Evolutionary conservation across 371 early-diverging fungal species (phyloP).

Genomic region (Mortierella sp.): DNA sequence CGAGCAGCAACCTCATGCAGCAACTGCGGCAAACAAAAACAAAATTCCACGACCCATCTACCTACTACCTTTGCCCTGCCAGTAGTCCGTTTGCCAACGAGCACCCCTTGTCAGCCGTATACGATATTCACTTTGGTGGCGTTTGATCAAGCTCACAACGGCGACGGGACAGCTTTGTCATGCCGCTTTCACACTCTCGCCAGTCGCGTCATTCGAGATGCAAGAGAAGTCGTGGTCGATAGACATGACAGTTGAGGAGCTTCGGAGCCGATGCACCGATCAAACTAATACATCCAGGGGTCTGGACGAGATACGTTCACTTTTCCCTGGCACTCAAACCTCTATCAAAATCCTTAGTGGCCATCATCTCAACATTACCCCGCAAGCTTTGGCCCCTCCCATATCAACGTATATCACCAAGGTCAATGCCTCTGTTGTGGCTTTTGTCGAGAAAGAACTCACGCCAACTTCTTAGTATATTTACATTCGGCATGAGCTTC

Average conservation of each 20-base stretch:
- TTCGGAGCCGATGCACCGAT: constrained; percentile 6
- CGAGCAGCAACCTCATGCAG: neutral
- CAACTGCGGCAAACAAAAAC: no score
- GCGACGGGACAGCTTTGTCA: neutral
- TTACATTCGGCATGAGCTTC: no score
- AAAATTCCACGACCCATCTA: no score
- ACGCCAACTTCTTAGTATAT: no score
- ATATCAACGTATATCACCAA: neutral
- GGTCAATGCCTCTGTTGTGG: no score
- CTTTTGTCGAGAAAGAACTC: no score
- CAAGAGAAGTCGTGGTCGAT: constrained; percentile 12
- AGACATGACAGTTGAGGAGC: constrained; percentile 19
- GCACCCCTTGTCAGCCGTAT: no score
- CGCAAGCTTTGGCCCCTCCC: neutral
- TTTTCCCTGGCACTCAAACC: neutral
- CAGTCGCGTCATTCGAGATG: constrained; percentile 20
- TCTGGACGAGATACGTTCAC: neutral
- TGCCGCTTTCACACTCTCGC: constrained; percentile 21
- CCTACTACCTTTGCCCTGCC: no score
- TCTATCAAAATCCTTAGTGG: neutral
- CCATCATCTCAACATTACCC: neutral
- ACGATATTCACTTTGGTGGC: no score
- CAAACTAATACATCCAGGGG: neutral
- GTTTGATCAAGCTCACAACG: no score
- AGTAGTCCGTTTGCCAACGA: no score